Evolutionary conservation across 2,329 filamentous ascomycete species (phyloP).

Genomic region (Penicillium sp.): DNA sequence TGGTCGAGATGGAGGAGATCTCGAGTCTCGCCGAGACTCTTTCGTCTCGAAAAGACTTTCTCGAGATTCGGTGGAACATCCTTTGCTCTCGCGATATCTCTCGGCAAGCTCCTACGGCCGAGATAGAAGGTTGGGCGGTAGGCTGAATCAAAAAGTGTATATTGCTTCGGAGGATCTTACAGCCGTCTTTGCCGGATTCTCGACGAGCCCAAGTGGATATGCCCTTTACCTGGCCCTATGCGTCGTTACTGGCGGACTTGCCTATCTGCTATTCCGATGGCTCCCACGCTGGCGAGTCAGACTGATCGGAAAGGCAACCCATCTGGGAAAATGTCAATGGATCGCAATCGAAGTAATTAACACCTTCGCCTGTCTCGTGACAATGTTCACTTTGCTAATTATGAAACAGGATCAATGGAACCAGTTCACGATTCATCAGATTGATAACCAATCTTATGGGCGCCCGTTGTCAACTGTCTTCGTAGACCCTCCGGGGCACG

Average conservation of each 20-base stretch:
- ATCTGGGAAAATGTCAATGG: constrained; percentile 80
- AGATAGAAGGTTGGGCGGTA: constrained; percentile 61
- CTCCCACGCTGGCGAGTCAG: constrained; percentile 82
- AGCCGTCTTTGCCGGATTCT: constrained; percentile 89
- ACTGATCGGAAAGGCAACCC: constrained; percentile 69
- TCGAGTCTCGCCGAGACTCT: constrained; percentile 40
- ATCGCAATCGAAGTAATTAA: constrained; percentile 77
- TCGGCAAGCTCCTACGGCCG: constrained; percentile 72
- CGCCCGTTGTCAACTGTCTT: constrained; percentile 66
- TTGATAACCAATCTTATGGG: constrained; percentile 63
- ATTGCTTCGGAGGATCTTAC: constrained; percentile 92
- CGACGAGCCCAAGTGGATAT: constrained; percentile 72
- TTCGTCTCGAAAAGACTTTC: constrained; percentile 41
- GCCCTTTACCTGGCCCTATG: constrained; percentile 72
- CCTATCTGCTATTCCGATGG: constrained; percentile 86
- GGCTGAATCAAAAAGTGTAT: constrained; percentile 86
- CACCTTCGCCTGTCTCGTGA: not conserved
- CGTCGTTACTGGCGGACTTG: constrained; percentile 71
- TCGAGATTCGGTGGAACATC: constrained; percentile 55
- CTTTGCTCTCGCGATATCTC: constrained; percentile 71
- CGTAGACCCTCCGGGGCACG: constrained; percentile 55
- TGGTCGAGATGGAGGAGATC: constrained; percentile 44
- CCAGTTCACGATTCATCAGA: constrained; percentile 77
- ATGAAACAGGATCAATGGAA: constrained; percentile 82
- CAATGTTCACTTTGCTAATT: constrained; percentile 29